A percentile compares a stretch with the other conserved stretches of the same genome.
Evolutionary conservation across 257 asterid species (phyloP).

Genomic region (Solanum pennellii): DNA sequence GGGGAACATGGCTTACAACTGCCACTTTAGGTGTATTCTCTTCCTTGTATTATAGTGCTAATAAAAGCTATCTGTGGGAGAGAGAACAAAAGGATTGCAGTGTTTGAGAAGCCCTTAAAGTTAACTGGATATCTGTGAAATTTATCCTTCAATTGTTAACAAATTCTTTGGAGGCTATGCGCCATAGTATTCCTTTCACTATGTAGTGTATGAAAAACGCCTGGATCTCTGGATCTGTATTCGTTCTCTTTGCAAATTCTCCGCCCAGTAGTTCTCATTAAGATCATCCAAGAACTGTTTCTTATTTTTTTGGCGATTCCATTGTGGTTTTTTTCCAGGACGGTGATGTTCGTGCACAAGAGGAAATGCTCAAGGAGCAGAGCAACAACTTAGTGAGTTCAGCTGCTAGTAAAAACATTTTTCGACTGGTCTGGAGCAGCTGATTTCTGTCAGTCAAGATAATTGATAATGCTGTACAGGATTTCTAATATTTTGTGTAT

Average conservation of each 20-base stretch:
- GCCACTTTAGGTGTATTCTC: background rate
- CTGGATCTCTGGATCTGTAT: background rate
- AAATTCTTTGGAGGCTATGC: background rate
- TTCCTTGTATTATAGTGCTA: background rate
- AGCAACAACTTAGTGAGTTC: constrained; percentile 59
- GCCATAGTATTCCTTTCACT: background rate
- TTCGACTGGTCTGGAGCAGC: constrained; percentile 70
- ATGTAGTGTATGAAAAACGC: background rate
- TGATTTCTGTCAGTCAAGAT: constrained; percentile 6
- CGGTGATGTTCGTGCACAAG: constrained; percentile 59
- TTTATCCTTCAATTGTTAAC: background rate
- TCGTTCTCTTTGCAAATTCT: background rate
- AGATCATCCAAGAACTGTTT: background rate
- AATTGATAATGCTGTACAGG: background rate
- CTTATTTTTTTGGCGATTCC: background rate
- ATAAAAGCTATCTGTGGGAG: background rate
- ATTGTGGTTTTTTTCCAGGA: constrained; percentile 26
- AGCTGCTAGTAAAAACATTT: constrained; percentile 80
- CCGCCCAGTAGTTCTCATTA: background rate
- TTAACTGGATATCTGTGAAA: background rate
- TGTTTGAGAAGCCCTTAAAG: background rate
- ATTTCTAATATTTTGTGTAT: background rate
- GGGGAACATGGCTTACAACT: background rate
- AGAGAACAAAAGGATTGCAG: background rate
- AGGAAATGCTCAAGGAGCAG: constrained; percentile 83